phyloP scores from a whole-genome alignment of 2,329 filamentous ascomycete genomes.

The Diatrype stigma region DNA sequence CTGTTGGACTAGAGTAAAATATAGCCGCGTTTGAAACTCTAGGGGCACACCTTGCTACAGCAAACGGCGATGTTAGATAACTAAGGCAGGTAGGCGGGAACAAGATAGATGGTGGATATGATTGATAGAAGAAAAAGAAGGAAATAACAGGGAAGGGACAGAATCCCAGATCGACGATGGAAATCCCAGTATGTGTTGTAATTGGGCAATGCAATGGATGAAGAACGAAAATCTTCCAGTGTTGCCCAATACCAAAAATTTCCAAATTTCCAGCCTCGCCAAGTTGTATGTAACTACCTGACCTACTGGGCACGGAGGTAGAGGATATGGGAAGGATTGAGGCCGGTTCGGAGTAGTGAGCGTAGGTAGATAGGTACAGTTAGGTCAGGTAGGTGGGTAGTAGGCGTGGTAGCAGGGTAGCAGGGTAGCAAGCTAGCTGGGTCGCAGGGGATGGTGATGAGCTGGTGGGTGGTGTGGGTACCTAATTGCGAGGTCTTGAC shows the following conservation, averaged over 20 bases:
- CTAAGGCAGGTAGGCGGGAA: neutral
- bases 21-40: neutral
- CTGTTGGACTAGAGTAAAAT: neutral
- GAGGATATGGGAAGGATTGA: no score
- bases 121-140: neutral
- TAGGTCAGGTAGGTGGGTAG: no score
- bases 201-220: neutral
- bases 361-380: no score
- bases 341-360: no score
- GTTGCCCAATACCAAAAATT: neutral
- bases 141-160: neutral
- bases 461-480: no score
- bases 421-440: no score
- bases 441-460: no score
- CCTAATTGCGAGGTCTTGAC: neutral
- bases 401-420: no score
- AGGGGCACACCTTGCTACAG: no score
- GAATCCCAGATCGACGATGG: neutral
- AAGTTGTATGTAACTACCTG: neutral
- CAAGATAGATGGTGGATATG: neutral
- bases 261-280: neutral
- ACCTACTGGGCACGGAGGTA: no score
- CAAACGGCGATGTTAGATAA: no score
- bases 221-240: neutral
- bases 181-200: neutral